These are phyloP conservation scores for Prunus mongolica DNA, from an alignment of 306 rosid genomes.

Conservation along the genomic window DNA sequence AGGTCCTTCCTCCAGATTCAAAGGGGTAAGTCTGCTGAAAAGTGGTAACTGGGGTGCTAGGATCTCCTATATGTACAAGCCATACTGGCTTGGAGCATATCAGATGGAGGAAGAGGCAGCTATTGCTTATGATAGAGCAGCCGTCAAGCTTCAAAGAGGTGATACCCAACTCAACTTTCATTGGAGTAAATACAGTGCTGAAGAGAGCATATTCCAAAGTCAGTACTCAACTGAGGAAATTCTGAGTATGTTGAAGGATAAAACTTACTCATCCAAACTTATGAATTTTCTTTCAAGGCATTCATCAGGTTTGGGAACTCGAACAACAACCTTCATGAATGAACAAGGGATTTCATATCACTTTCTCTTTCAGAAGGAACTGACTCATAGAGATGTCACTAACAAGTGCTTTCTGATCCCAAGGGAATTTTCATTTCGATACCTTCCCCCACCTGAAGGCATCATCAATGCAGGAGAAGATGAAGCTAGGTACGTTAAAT, in stretches of 20 bases:
- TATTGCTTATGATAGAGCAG: slow-evolving; percentile 8
- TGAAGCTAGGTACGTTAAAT: not conserved
- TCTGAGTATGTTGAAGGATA: not conserved
- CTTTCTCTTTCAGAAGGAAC: slow-evolving; percentile 1
- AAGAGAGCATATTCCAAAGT: slow-evolving; percentile 14
- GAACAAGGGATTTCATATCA: slow-evolving; percentile 1
- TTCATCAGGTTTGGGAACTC: not conserved
- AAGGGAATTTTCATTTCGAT: not conserved
- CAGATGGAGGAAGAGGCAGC: slow-evolving; percentile 12
- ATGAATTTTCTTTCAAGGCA: not conserved
- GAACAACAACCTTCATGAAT: not conserved
- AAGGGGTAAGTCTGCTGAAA: not conserved
- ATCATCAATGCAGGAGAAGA: not conserved
- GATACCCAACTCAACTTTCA: slow-evolving; percentile 13
- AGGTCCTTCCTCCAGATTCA: not conserved
- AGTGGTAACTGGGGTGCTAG: slow-evolving; percentile 16
- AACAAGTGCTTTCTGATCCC: slow-evolving; percentile 6
- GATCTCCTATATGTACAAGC: not conserved
- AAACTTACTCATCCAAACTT: slow-evolving; percentile 1
- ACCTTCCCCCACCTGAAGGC: not conserved
- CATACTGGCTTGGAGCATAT: slow-evolving; percentile 15
- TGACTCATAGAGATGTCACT: slow-evolving; percentile 12
- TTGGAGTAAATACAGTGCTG: not conserved
- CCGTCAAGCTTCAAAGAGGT: not conserved
- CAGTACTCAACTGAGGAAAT: slow-evolving; percentile 4